Evolutionary conservation across 2,329 filamentous ascomycete species (phyloP).

Genomic region (Neopestalotiopsis sp.): DNA sequence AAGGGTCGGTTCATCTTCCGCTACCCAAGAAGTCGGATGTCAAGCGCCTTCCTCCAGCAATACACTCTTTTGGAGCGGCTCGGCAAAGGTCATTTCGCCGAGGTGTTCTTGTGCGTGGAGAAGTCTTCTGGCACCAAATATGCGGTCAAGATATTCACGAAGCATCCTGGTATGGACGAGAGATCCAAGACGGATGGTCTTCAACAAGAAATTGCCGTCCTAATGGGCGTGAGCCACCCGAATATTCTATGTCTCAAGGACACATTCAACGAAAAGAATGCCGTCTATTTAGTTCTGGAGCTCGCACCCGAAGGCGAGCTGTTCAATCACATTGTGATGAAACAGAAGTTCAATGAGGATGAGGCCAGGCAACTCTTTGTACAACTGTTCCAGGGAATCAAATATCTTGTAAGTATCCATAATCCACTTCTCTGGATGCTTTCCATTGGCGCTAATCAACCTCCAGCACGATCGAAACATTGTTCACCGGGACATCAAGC

Average conservation of each 20-base stretch:
- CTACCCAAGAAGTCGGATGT: conserved; percentile 77
- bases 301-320: conserved; percentile 91
- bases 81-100: conserved; percentile 94
- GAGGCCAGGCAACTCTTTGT: conserved; percentile 87
- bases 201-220: conserved; percentile 93
- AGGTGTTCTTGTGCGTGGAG: conserved; percentile 90
- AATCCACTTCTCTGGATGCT: neutral
- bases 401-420: conserved; percentile 77
- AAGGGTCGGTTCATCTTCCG: conserved; percentile 89
- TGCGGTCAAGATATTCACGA: conserved; percentile 95
- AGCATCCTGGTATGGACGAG: conserved; percentile 80
- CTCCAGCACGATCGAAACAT: conserved; percentile 92
- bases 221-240: conserved; percentile 97
- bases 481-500: conserved; percentile 97
- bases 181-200: conserved; percentile 82
- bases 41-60: conserved; percentile 82
- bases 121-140: conserved; percentile 81
- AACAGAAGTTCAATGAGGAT: conserved; percentile 83
- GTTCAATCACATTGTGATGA: conserved; percentile 93
- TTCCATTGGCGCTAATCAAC: conserved; percentile 31
- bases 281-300: conserved; percentile 90
- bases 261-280: conserved; percentile 89
- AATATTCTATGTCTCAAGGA: conserved; percentile 93
- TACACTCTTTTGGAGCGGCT: conserved; percentile 85
- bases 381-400: conserved; percentile 91